Conservation (phyloP, 2,329 filamentous ascomycete genomes). For the Colletotrichum trifolii region DNA sequence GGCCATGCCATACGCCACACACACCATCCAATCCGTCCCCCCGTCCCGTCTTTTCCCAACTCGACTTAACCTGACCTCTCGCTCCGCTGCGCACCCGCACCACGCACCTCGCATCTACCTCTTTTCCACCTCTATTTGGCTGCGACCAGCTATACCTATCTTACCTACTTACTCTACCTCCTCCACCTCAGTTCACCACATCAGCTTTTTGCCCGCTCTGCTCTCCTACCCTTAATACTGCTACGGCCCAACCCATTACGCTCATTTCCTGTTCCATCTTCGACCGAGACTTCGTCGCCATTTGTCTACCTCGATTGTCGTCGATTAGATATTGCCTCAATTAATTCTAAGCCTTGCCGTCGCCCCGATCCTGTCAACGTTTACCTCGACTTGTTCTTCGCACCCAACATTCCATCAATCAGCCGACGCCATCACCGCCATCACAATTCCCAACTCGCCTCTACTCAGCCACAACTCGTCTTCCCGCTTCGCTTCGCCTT, state of each 20-base stretch:
- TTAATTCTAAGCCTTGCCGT: not conserved
- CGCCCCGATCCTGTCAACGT: constrained; percentile 1
- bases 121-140: constrained; percentile 9
- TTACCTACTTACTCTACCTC: constrained; percentile 12
- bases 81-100: constrained; percentile 13
- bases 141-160: constrained; percentile 14
- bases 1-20: constrained; percentile 15
- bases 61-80: constrained; percentile 17
- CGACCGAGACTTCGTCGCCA: constrained; percentile 9
- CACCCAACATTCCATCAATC: not conserved
- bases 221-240: constrained; percentile 23
- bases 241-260: constrained; percentile 20
- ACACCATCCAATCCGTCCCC: not conserved
- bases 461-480: too few relatives aligned
- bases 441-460: too few relatives aligned
- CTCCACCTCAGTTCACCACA: constrained; percentile 9
- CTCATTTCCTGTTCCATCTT: constrained; percentile 32
- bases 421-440: too few relatives aligned
- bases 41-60: constrained; percentile 19
- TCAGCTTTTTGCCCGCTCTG: not conserved
- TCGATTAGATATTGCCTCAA: constrained; percentile 4
- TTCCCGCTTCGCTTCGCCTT: too few relatives aligned
- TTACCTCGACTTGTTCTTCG: constrained; percentile 4
- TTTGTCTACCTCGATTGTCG: not conserved
- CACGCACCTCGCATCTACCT: constrained; percentile 14